phyloP scores from a whole-genome alignment of 495 filamentous ascomycete species.

The Penicillium coffeae region DNA sequence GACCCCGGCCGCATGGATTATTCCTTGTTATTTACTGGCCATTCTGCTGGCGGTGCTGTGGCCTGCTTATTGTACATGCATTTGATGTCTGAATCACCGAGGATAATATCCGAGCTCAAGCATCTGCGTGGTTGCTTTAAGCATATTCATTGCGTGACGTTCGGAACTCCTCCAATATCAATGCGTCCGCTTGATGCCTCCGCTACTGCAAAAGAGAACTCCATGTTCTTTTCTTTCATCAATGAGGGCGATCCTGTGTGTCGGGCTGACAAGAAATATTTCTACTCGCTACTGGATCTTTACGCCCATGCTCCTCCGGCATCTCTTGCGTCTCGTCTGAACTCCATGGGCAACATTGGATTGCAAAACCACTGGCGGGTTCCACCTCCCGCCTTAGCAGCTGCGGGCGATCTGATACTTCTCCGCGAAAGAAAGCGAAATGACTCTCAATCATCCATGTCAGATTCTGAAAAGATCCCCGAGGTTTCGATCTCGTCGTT shows the following conservation, averaged over 20 bases:
- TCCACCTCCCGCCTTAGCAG: conserved; percentile 58
- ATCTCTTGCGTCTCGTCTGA: conserved; percentile 7
- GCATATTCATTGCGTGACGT: conserved; percentile 75
- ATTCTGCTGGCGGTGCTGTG: conserved; percentile 79
- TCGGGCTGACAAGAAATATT: conserved; percentile 69
- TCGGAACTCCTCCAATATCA: conserved; percentile 74
- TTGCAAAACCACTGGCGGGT: conserved; percentile 52
- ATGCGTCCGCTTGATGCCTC: conserved; percentile 64
- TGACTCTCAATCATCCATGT: too few relatives aligned
- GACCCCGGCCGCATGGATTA: conserved; percentile 62
- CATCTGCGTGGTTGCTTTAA: conserved; percentile 63
- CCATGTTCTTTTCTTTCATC: conserved; percentile 69
- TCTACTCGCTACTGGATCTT: conserved; percentile 65
- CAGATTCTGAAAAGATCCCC: too few relatives aligned
- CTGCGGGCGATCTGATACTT: conserved; percentile 64
- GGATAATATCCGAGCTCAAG: conserved; percentile 60
- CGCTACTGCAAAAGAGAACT: conserved; percentile 45
- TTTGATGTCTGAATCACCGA: conserved; percentile 55
- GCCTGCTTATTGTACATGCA: conserved; percentile 74
- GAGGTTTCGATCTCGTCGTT: too few relatives aligned
- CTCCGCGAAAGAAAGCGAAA: conserved; percentile 39
- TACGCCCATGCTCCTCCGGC: conserved; percentile 60
- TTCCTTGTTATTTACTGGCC: conserved; percentile 76
- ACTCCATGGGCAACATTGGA: not conserved
- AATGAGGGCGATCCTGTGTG: conserved; percentile 83